Base-by-base conservation (phyloP, 345 rosid species). In the Corchorus capsularis region DNA sequence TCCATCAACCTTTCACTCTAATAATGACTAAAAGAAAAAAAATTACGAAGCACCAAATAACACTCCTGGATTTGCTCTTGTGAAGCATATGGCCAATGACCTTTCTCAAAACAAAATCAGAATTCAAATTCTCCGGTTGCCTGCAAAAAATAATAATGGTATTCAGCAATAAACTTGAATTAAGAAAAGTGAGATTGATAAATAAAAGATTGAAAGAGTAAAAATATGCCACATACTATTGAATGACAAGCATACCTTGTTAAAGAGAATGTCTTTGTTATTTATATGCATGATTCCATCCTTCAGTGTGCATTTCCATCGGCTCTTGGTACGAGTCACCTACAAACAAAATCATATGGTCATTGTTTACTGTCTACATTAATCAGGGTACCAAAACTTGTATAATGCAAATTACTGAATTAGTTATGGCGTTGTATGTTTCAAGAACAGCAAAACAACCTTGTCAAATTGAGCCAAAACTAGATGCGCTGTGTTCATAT, bases 281-380 rank as follows among this genome's bases (percentile, higher is more conserved):
- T 93, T 93, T 85, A 93, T 93, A 78, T 90, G 99, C 98, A 96
- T 92, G 78, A 96, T 93, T 72, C 98, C 99, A 68, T 96, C 98
- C 89, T 96, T 96, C 85, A 96, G 87, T 9, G 82, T 86, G 83
- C 99, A 96, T 79, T 96, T 96, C 99, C 99, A 96, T 80, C 73
- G 83, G 93, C 94, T 96, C 87, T 96, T 96, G 55, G 98, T 89
- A 35, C 99, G 98, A 71, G 94, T 91, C 77, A 96, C 99, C 99
- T 96, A 67, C 49, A 75, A 53, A 63, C 45, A 34, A 53, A 41
- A 67, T 47, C 66, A 63, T 15, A 71, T 10, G 5, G 35, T 65
- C 41, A 63, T 41, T 0, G n/a, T 41, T 50, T 52, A 59, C 13
- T 12, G 57, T 9, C 56, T 71, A 50, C 14, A 13, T 14, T 22